Evolutionary conservation across 2,329 filamentous ascomycete genomes (phyloP).

Genomic region (Penicillium capsulatum): DNA sequence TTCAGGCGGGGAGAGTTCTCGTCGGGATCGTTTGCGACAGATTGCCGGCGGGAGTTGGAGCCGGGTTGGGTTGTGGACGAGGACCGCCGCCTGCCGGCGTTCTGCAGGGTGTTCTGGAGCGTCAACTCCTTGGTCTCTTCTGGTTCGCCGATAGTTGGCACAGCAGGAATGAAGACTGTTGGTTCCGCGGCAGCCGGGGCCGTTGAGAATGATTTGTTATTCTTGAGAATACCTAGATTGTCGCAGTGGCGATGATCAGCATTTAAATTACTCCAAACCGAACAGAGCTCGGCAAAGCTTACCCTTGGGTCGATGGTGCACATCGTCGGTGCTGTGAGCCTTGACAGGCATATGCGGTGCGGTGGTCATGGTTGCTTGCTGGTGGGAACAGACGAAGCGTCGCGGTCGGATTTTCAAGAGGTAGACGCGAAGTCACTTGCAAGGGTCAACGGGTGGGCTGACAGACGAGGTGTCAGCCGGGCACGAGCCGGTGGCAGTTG

Average conservation of each 20-base stretch:
- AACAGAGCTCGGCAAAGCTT: constrained; percentile 5
- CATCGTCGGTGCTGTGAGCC: constrained; percentile 32
- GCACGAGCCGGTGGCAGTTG: neutral
- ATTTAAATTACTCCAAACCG: neutral
- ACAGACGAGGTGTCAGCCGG: constrained; percentile 12
- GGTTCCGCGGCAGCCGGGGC: constrained; percentile 43
- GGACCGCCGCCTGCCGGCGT: constrained; percentile 82
- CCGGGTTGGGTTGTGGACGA: constrained; percentile 67
- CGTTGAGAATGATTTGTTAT: constrained; percentile 61
- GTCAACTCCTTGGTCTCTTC: constrained; percentile 76
- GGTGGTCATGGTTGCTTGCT: constrained; percentile 19
- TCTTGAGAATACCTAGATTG: constrained; percentile 81
- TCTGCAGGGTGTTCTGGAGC: constrained; percentile 88
- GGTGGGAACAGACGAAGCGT: constrained; percentile 1
- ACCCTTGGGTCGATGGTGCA: constrained; percentile 43
- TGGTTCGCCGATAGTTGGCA: constrained; percentile 42
- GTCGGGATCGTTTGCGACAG: constrained; percentile 51
- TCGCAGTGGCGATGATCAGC: neutral
- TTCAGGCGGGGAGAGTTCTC: constrained; percentile 73
- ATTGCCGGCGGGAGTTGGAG: constrained; percentile 66
- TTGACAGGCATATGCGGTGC: constrained; percentile 26
- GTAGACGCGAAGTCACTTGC: constrained; percentile 5
- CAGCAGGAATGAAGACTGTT: constrained; percentile 31
- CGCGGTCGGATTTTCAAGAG: constrained; percentile 19
- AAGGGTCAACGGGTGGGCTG: constrained; percentile 11